Percentiles rank a stretch among this genome's conserved stretches.
Evolutionary conservation across 192 early-diverging fungal species (phyloP).

Genomic region (Backusella mclennaniae): DNA sequence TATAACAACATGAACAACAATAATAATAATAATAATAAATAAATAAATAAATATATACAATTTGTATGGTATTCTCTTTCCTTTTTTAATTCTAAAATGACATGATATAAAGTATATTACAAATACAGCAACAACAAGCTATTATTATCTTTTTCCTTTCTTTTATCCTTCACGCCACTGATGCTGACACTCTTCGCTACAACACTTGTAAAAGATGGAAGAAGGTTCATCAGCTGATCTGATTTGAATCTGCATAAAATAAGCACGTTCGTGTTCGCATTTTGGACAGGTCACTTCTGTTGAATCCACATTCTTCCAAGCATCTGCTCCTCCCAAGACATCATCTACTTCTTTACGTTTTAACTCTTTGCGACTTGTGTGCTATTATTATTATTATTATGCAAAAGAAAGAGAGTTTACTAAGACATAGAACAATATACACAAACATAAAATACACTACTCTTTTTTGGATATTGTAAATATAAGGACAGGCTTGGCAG

Average conservation of each 20-base stretch:
- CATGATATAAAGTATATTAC: too few relatives aligned
- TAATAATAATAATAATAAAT: not conserved
- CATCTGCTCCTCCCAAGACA: constrained; percentile 88
- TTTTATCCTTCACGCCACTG: constrained; percentile 71
- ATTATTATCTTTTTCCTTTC: not conserved
- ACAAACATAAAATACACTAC: constrained; percentile 25
- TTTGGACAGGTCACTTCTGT: constrained; percentile 63
- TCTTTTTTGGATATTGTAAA: constrained; percentile 64
- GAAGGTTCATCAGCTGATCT: constrained; percentile 95
- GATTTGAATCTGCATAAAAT: constrained; percentile 90
- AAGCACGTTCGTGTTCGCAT: constrained; percentile 69
- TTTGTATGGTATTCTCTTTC: too few relatives aligned
- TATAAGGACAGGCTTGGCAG: constrained; percentile 90
- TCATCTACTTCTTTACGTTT: constrained; percentile 89
- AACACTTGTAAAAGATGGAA: constrained; percentile 90
- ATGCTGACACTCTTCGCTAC: constrained; percentile 60
- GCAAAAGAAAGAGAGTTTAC: not conserved
- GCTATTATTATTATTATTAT: constrained; percentile 29
- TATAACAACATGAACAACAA: not conserved
- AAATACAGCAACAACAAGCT: not conserved
- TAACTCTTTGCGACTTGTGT: constrained; percentile 62
- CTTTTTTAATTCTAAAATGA: not conserved
- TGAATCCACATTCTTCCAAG: constrained; percentile 82
- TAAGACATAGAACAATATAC: not conserved
- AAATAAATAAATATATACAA: not conserved